Evolutionary conservation across 108 stramenopile genomes (phyloP).

Genomic region (Mediolabrus comicus): DNA sequence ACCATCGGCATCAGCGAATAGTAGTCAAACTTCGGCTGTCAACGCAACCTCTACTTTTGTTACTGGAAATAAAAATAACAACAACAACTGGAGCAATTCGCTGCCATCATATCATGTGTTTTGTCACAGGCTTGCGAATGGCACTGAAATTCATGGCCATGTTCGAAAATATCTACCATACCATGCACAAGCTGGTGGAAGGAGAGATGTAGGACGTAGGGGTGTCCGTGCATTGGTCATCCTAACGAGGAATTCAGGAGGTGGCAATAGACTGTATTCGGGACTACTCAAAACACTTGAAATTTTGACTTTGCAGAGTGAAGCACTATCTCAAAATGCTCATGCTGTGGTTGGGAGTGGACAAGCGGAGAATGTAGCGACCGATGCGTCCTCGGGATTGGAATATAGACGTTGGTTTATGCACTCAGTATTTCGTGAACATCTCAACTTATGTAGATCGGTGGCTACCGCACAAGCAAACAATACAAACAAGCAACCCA

Average conservation of each 20-base stretch:
- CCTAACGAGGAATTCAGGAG: constrained; percentile 41
- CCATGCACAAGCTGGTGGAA: background rate
- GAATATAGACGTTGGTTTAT: constrained; percentile 10
- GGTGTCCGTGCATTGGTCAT: constrained; percentile 40
- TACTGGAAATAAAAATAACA: background rate
- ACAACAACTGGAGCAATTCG: background rate
- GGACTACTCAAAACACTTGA: constrained; percentile 37
- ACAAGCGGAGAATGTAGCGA: background rate
- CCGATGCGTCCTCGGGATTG: background rate
- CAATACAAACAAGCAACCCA: background rate
- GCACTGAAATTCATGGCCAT: constrained; percentile 38
- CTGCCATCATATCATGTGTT: constrained; percentile 42
- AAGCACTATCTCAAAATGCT: background rate
- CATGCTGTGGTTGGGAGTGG: background rate
- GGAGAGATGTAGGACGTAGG: constrained; percentile 46
- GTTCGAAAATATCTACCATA: constrained; percentile 39
- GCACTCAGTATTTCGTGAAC: constrained; percentile 23
- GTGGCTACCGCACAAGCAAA: constrained; percentile 5
- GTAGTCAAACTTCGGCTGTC: background rate
- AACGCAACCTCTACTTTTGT: background rate
- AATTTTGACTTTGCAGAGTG: constrained; percentile 12
- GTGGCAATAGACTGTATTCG: constrained; percentile 33
- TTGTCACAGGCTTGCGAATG: constrained; percentile 29
- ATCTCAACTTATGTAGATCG: constrained; percentile 26
- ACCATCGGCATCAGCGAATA: background rate